Conservation (phyloP, 202 grass and related monocot species). For the Setaria viridis region DNA sequence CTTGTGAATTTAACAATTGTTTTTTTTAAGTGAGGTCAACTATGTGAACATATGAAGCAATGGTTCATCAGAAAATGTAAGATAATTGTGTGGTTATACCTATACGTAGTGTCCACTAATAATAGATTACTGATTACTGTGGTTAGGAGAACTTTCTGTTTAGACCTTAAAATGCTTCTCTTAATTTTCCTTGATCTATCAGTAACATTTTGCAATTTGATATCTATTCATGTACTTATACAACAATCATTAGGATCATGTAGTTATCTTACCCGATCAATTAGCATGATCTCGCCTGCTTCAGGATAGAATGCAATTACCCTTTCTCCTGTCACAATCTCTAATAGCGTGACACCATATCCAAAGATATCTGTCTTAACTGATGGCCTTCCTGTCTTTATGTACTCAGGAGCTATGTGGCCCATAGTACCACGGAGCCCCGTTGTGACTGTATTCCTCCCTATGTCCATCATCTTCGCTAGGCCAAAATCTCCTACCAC, state of each 20-base stretch:
- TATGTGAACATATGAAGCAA: constrained; percentile 32
- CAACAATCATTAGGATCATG: not conserved
- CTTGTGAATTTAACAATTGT: not conserved
- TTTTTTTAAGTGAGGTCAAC: not conserved
- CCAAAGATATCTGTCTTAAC: constrained; percentile 95
- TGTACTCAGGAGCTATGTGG: constrained; percentile 94
- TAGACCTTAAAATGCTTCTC: constrained; percentile 9
- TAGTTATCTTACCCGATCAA: constrained; percentile 71
- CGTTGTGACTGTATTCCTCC: constrained; percentile 81
- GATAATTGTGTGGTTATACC: constrained; percentile 12
- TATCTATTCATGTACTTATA: constrained; percentile 3
- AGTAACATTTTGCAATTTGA: constrained; percentile 11
- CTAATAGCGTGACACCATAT: constrained; percentile 84
- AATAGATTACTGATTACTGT: constrained; percentile 33
- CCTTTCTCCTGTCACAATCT: constrained; percentile 78
- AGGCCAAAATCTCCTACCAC: constrained; percentile 94
- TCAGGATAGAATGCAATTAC: constrained; percentile 69
- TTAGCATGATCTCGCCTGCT: constrained; percentile 73
- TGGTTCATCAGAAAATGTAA: not conserved
- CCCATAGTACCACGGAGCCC: constrained; percentile 79
- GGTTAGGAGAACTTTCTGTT: constrained; percentile 12
- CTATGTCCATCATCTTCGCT: constrained; percentile 77
- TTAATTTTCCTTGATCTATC: constrained; percentile 23
- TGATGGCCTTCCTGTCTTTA: constrained; percentile 80
- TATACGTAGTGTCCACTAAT: not conserved